A percentile compares a stretch with the other conserved stretches of the same genome.
Conservation (phyloP, 805 yeast genomes). For the Lipomyces yamadae region DNA sequence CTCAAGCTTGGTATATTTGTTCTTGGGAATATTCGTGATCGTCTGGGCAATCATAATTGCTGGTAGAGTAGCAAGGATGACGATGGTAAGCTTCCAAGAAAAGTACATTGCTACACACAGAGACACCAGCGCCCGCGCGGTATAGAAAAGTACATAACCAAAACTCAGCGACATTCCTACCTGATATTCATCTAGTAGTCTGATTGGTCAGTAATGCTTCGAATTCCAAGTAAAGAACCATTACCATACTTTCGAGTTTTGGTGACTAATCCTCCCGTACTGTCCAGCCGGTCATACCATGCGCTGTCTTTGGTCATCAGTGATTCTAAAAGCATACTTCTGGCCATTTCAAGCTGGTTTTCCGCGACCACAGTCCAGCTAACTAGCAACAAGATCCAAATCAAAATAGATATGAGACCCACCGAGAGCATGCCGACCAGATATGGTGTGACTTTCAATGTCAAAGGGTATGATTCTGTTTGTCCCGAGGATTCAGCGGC, state of each 20-base stretch:
- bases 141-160: constrained; percentile 12
- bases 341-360: constrained; percentile 27
- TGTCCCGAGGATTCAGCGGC: neutral
- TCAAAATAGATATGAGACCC: constrained; percentile 16
- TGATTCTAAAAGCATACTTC: constrained; percentile 13
- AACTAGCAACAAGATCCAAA: constrained; percentile 26
- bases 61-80: constrained; percentile 78
- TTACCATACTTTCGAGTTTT: constrained; percentile 27
- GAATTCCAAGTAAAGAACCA: neutral
- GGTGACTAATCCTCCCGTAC: constrained; percentile 24
- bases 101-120: constrained; percentile 69
- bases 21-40: constrained; percentile 58
- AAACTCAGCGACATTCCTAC: constrained; percentile 25
- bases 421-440: constrained; percentile 14
- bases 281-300: constrained; percentile 33
- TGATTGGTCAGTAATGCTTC: neutral
- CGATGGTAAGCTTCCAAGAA: constrained; percentile 84
- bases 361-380: constrained; percentile 31
- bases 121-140: constrained; percentile 13
- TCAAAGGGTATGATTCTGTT: constrained; percentile 7
- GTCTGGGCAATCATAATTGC: constrained; percentile 58
- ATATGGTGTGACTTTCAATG: constrained; percentile 19
- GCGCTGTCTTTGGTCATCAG: constrained; percentile 16
- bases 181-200: constrained; percentile 30
- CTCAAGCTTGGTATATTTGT: constrained; percentile 57